Percentiles rank a stretch among this genome's conserved stretches.
Evolutionary conservation across 345 rosid species (phyloP).

Genomic region (Aegle marmelos): DNA sequence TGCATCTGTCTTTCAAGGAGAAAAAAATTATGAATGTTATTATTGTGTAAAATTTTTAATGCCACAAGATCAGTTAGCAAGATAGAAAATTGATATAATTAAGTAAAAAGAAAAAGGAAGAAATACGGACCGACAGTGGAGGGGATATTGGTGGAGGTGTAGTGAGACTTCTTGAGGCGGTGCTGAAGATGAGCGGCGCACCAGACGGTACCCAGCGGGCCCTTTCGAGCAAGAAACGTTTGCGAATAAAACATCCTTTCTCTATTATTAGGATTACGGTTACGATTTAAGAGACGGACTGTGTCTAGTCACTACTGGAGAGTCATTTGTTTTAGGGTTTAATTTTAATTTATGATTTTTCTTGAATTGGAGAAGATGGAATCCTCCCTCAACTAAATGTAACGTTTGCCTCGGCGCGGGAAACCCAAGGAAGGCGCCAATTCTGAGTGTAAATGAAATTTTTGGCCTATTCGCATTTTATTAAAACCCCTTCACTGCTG

Average conservation of each 20-base stretch:
- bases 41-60: neutral
- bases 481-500: neutral
- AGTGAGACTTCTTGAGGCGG: slow-evolving; percentile 77
- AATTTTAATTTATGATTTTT: neutral
- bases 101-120: neutral
- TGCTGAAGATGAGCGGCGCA: slow-evolving; percentile 83
- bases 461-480: too few relatives aligned
- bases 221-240: slow-evolving; percentile 66
- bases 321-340: neutral
- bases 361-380: neutral
- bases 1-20: neutral
- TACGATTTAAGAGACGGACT: too few relatives aligned
- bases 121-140: slow-evolving; percentile 60
- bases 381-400: too few relatives aligned
- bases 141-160: slow-evolving; percentile 64
- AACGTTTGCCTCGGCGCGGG: neutral
- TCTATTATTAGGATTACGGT: neutral
- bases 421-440: slow-evolving; percentile 4
- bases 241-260: slow-evolving; percentile 73
- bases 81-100: neutral
- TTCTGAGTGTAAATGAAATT: neutral
- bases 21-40: neutral
- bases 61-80: neutral
- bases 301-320: too few relatives aligned
- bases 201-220: slow-evolving; percentile 83